Conservation (phyloP, 768 basidiomycete species). For the Tulasnella sp. region DNA sequence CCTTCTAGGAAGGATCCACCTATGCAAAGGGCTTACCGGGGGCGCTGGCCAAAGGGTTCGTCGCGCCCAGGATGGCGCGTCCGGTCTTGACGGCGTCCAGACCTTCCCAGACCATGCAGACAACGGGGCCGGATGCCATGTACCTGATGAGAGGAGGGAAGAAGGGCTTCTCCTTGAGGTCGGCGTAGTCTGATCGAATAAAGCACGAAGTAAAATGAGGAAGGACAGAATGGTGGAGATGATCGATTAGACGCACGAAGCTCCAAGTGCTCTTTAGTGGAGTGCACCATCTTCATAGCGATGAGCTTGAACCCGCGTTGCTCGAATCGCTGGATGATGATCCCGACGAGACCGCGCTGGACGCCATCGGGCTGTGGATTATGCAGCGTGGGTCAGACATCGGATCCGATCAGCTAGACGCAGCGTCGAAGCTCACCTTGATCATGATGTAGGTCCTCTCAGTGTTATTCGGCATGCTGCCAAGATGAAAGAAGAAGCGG, state of each 20-base stretch:
- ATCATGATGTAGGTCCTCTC: conserved; percentile 99
- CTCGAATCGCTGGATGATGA: conserved; percentile 95
- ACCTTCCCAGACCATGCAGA: conserved; percentile 93
- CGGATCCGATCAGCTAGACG: neutral
- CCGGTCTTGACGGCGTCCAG: conserved; percentile 91
- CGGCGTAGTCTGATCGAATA: conserved; percentile 66
- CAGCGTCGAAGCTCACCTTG: too few relatives aligned
- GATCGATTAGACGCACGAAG: conserved; percentile 43
- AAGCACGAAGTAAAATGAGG: neutral
- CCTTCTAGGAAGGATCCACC: conserved; percentile 4
- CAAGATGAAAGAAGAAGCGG: neutral
- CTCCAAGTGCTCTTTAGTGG: conserved; percentile 78
- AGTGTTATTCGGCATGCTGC: conserved; percentile 44
- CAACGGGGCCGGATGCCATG: conserved; percentile 93
- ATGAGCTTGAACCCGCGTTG: conserved; percentile 95
- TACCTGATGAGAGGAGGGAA: conserved; percentile 95
- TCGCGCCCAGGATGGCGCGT: conserved; percentile 89
- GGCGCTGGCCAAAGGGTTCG: conserved; percentile 86
- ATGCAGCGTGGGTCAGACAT: too few relatives aligned
- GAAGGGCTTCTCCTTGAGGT: conserved; percentile 89
- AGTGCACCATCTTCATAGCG: conserved; percentile 82
- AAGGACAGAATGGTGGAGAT: neutral
- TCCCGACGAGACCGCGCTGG: conserved; percentile 88
- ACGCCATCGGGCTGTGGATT: conserved; percentile 95
- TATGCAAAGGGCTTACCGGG: conserved; percentile 44